Conservation (phyloP, 2,329 filamentous ascomycete genomes). For the Ophiocordyceps camponoti-saundersi region DNA sequence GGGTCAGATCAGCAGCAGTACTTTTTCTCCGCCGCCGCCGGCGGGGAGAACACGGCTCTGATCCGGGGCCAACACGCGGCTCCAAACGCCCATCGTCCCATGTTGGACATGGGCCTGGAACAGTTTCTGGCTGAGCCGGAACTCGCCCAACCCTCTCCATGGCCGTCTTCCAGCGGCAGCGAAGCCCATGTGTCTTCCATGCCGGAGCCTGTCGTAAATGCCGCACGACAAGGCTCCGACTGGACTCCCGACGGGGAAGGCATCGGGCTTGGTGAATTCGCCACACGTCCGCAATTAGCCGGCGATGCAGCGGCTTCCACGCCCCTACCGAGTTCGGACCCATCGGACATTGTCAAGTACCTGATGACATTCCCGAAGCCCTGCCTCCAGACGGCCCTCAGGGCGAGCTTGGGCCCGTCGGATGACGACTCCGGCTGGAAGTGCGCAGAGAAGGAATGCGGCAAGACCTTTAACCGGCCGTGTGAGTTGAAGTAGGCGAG, state of each 20-base stretch:
- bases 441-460: conserved; percentile 13
- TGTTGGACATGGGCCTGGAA: no score
- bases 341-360: conserved; percentile 4
- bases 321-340: not conserved
- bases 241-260: not conserved
- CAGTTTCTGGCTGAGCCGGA: no score
- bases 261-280: not conserved
- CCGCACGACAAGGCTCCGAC: no score
- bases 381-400: conserved; percentile 15
- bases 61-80: no score
- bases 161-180: not conserved
- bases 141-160: no score
- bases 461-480: conserved; percentile 27
- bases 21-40: no score
- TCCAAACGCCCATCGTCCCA: no score
- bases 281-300: no score
- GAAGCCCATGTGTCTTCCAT: not conserved
- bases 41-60: no score
- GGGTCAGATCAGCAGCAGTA: no score
- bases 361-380: conserved; percentile 14
- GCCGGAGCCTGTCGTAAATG: not conserved
- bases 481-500: conserved; percentile 39
- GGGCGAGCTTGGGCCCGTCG: not conserved
- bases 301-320: no score
- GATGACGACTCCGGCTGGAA: not conserved